Conservation (phyloP, 768 basidiomycete species). For the Porphyrellus cyaneotinctus region DNA sequence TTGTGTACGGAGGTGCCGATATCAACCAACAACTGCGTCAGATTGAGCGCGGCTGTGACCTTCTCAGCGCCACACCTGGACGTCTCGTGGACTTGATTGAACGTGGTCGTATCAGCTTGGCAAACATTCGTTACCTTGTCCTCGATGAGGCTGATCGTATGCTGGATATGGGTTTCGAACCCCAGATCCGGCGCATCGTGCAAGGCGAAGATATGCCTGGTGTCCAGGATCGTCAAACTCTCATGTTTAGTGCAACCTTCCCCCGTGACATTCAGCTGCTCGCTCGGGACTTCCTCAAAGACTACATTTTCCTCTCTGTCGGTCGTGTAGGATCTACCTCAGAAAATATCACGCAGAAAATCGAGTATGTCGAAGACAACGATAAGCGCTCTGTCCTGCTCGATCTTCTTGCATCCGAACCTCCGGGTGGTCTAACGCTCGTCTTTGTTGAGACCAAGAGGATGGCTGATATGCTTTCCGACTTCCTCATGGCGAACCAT, state of each 20-base stretch:
- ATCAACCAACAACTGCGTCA: conserved; percentile 91
- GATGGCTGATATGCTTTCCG: conserved; percentile 98
- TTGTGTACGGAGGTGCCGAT: conserved; percentile 98
- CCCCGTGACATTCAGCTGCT: conserved; percentile 98
- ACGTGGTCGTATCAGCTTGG: conserved; percentile 92
- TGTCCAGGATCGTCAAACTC: conserved; percentile 84
- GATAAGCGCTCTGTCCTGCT: conserved; percentile 97
- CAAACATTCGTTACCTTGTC: conserved; percentile 96
- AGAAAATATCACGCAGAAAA: conserved; percentile 98
- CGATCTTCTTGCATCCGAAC: conserved; percentile 83
- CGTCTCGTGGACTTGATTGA: conserved; percentile 98
- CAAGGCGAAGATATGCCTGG: conserved; percentile 99
- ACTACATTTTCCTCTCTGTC: conserved; percentile 98
- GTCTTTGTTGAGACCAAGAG: conserved; percentile 99
- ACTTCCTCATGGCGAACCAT: conserved; percentile 81
- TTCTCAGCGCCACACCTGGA: conserved; percentile 94
- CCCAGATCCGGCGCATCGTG: conserved; percentile 96
- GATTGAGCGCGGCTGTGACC: conserved; percentile 95
- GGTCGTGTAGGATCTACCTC: conserved; percentile 98
- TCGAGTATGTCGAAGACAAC: conserved; percentile 95
- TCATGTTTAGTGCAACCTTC: conserved; percentile 99
- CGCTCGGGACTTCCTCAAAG: conserved; percentile 93
- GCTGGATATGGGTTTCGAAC: conserved; percentile 99
- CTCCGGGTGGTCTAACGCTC: conserved; percentile 72
- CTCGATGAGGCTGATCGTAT: conserved; percentile 99